Evolutionary conservation across 2,329 filamentous ascomycete species (phyloP).

Genomic region (Hysterium pulicare): DNA sequence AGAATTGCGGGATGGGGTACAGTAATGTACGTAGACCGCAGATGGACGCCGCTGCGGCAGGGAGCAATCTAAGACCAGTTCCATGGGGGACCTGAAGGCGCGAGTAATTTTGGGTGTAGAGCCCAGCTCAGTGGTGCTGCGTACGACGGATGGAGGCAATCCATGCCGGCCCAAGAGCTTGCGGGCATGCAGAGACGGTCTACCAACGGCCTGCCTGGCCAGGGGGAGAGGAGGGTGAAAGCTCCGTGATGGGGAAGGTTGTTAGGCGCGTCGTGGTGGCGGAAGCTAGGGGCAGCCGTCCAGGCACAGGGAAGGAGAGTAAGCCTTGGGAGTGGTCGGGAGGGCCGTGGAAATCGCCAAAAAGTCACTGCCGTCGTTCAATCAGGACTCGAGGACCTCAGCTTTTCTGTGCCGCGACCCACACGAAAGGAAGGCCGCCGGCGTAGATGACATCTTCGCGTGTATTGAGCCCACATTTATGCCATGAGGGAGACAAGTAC

Average conservation of each 20-base stretch:
- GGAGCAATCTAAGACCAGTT: constrained; percentile 1
- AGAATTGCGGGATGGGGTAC: constrained; percentile 3
- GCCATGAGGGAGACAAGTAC: background rate
- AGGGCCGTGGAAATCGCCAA: background rate
- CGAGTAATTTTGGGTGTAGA: background rate
- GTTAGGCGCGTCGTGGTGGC: background rate
- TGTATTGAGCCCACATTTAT: background rate
- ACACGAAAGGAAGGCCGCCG: background rate
- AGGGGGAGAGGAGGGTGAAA: constrained; percentile 1
- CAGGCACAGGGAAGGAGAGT: background rate
- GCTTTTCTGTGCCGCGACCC: background rate
- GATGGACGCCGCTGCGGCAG: background rate
- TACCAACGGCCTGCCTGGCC: background rate
- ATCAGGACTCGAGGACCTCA: background rate
- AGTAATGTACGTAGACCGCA: too few relatives aligned
- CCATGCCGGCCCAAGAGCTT: background rate
- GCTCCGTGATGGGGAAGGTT: too few relatives aligned
- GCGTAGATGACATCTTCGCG: background rate
- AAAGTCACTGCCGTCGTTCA: background rate
- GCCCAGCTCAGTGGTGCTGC: background rate
- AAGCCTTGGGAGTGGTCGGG: background rate
- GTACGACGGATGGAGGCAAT: background rate
- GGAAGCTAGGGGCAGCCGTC: background rate
- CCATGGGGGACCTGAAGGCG: background rate
- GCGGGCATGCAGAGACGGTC: background rate